A percentile compares a stretch with the other conserved stretches of the same genome.
Conservation (phyloP, 495 filamentous ascomycete species). For the Penicillium maclennaniae region DNA sequence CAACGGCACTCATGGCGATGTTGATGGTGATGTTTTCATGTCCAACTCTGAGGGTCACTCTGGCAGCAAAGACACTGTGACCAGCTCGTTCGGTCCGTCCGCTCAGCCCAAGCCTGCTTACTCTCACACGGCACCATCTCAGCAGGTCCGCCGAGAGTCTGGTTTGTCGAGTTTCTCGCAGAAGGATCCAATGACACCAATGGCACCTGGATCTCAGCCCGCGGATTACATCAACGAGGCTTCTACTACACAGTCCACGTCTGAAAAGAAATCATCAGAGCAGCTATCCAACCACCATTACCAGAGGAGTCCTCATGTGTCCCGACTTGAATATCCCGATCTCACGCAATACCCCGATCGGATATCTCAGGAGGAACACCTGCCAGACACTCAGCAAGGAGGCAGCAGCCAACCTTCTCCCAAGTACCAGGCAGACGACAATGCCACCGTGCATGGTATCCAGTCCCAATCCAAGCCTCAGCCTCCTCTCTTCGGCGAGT, state of each 20-base stretch:
- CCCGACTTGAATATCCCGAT: constrained; percentile 14
- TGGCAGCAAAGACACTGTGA: constrained; percentile 37
- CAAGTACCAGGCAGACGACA: constrained; percentile 24
- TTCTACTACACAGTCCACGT: constrained; percentile 76
- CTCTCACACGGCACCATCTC: constrained; percentile 49
- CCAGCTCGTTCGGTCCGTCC: constrained; percentile 50
- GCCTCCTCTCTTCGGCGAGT: constrained; percentile 44
- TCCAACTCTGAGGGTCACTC: constrained; percentile 46
- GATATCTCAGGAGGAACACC: constrained; percentile 42
- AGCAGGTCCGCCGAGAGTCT: constrained; percentile 49
- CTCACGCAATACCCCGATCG: constrained; percentile 41
- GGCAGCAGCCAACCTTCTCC: constrained; percentile 41
- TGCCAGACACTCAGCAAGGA: constrained; percentile 44
- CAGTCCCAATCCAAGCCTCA: constrained; percentile 42
- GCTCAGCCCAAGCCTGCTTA: constrained; percentile 48
- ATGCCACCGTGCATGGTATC: constrained; percentile 30
- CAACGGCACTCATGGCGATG: constrained; percentile 66
- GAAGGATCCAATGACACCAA: constrained; percentile 65
- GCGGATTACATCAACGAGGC: constrained; percentile 78
- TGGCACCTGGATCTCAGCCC: constrained; percentile 72
- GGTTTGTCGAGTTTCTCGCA: constrained; percentile 58
- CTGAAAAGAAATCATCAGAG: constrained; percentile 63
- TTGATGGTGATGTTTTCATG: constrained; percentile 53
- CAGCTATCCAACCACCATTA: constrained; percentile 42
- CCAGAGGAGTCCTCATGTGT: constrained; percentile 50